A percentile compares a stretch with the other conserved stretches of the same genome.
Conservation (phyloP, 495 filamentous ascomycete genomes). For the Tuber indicum region DNA sequence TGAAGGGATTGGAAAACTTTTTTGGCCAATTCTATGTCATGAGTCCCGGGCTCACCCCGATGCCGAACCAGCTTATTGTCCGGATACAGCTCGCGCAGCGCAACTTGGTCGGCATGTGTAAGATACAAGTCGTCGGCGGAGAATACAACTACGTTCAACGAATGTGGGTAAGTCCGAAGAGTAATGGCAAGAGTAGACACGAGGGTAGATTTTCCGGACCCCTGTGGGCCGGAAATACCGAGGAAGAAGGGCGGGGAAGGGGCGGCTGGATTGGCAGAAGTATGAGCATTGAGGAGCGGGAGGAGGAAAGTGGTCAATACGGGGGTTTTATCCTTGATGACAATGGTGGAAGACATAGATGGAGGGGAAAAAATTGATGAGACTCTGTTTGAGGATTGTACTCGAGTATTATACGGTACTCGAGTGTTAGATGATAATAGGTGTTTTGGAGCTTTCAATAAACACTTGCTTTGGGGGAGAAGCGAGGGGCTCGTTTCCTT, state of each 20-base stretch:
- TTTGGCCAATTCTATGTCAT: conserved; percentile 64
- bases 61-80: conserved; percentile 71
- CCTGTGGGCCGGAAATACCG: conserved; percentile 66
- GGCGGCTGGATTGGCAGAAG: conserved; percentile 40
- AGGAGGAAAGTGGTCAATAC: conserved; percentile 82
- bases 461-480: too few relatives aligned
- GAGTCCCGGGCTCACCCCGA: conserved; percentile 78
- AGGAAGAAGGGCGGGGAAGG: conserved; percentile 51
- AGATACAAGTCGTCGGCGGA: conserved; percentile 93
- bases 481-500: neutral
- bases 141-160: conserved; percentile 65
- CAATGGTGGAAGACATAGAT: neutral
- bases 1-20: conserved; percentile 58
- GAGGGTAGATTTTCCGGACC: conserved; percentile 85
- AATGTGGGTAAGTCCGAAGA: conserved; percentile 60
- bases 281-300: conserved; percentile 54
- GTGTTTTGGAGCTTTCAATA: too few relatives aligned
- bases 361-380: too few relatives aligned
- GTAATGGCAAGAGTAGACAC: conserved; percentile 61
- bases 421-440: too few relatives aligned
- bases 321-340: conserved; percentile 76
- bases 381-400: too few relatives aligned
- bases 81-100: conserved; percentile 58
- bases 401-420: too few relatives aligned
- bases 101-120: conserved; percentile 61